These are phyloP conservation scores for Arthromyces matolae DNA, from an alignment of 768 basidiomycete genomes.

Conservation along the genomic window DNA sequence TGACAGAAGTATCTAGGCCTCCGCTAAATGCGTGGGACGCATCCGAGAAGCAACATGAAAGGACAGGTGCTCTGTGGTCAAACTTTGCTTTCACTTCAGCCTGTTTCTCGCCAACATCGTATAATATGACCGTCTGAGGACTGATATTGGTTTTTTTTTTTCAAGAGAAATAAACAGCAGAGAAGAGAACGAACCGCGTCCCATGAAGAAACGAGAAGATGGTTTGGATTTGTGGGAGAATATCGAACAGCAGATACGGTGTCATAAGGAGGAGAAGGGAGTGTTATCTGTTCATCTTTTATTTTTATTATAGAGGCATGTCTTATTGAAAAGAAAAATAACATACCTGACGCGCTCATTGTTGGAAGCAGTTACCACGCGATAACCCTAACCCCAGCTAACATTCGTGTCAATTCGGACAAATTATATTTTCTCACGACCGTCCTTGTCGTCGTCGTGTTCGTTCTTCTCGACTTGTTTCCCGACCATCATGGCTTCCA, in stretches of 20 bases:
- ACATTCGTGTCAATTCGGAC: slow-evolving; percentile 38
- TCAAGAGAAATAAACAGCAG: no score
- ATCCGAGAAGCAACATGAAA: slow-evolving; percentile 77
- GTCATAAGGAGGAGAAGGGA: slow-evolving; percentile 77
- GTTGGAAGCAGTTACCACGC: no score
- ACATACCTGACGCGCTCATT: no score
- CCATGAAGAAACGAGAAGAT: slow-evolving; percentile 86
- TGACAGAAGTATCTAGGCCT: slow-evolving; percentile 78
- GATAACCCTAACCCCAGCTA: slow-evolving; percentile 28
- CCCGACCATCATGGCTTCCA: slow-evolving; percentile 54
- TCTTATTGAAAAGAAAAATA: no score
- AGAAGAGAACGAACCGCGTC: slow-evolving; percentile 52
- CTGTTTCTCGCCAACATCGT: slow-evolving; percentile 57
- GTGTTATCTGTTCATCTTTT: slow-evolving; percentile 27
- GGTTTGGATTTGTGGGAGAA: slow-evolving; percentile 74
- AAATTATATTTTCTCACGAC: slow-evolving; percentile 30
- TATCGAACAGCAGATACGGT: slow-evolving; percentile 79
- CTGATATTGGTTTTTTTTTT: neutral
- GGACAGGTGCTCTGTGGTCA: slow-evolving; percentile 83
- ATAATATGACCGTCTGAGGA: slow-evolving; percentile 35
- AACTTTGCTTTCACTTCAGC: slow-evolving; percentile 77
- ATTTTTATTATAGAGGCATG: no score
- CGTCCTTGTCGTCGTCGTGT: slow-evolving; percentile 25
- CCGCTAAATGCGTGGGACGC: slow-evolving; percentile 74
- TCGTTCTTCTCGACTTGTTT: slow-evolving; percentile 20